A percentile compares a stretch with the other conserved stretches of the same genome.
Conservation (phyloP, 495 filamentous ascomycete genomes). For the Penicillium lividum region DNA sequence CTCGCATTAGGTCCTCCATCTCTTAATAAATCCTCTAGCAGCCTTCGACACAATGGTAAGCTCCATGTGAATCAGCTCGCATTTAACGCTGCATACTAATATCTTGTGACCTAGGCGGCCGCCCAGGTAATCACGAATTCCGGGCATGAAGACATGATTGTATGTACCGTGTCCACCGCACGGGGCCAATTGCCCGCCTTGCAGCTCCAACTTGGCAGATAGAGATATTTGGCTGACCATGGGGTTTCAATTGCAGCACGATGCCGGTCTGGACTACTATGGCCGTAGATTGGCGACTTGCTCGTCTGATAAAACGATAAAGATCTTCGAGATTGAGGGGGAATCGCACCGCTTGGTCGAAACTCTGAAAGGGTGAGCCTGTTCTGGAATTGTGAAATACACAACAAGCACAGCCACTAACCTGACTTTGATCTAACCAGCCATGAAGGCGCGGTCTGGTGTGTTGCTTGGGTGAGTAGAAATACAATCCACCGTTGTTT, state of each 20-base stretch:
- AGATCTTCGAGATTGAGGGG: conserved; percentile 98
- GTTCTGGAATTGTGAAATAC: background rate
- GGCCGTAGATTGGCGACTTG: conserved; percentile 95
- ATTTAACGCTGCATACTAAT: background rate
- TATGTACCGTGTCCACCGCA: conserved; percentile 52
- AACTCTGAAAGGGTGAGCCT: conserved; percentile 85
- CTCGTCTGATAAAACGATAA: conserved; percentile 97
- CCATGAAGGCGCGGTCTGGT: conserved; percentile 95
- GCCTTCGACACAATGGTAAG: conserved; percentile 26
- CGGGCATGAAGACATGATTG: conserved; percentile 99
- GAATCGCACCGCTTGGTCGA: conserved; percentile 87
- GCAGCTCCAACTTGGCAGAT: background rate
- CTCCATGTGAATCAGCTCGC: background rate
- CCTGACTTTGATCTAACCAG: conserved; percentile 42
- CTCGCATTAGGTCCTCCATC: conserved; percentile 29
- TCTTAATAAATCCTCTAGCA: conserved; percentile 15
- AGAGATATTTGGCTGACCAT: conserved; percentile 13
- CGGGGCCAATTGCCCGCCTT: conserved; percentile 8
- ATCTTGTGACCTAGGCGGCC: conserved; percentile 51
- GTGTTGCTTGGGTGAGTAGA: conserved; percentile 78
- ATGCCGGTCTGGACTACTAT: conserved; percentile 98
- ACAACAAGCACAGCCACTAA: conserved; percentile 5
- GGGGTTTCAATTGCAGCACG: conserved; percentile 61
- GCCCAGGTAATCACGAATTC: conserved; percentile 83
- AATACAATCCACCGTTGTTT: background rate